Percentiles rank a stretch among this genome's conserved stretches.
Evolutionary conservation across 1,284 basidiomycete species (phyloP).

Genomic region (Malassezia globosa): DNA sequence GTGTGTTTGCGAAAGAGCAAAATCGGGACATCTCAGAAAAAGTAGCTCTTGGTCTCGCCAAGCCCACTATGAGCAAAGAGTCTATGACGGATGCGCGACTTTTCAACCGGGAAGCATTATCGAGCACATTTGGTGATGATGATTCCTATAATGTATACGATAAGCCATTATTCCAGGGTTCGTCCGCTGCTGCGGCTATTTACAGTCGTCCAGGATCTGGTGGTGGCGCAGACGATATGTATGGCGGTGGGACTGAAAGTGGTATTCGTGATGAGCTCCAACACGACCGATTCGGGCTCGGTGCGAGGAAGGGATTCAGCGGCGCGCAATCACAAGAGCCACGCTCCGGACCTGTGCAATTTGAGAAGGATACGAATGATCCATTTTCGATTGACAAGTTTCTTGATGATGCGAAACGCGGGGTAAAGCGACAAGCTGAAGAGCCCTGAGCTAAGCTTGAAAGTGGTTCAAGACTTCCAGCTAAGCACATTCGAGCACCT

Average conservation of each 20-base stretch:
- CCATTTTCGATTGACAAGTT: slow-evolving; percentile 98
- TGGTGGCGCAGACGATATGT: slow-evolving; percentile 35
- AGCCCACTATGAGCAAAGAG: slow-evolving; percentile 76
- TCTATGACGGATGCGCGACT: slow-evolving; percentile 90
- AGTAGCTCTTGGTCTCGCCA: slow-evolving; percentile 90
- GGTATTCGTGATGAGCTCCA: slow-evolving; percentile 77
- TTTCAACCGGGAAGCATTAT: slow-evolving; percentile 87
- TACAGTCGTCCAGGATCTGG: slow-evolving; percentile 71
- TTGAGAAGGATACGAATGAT: slow-evolving; percentile 90
- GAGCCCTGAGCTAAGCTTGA: too few relatives aligned
- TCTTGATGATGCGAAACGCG: slow-evolving; percentile 88
- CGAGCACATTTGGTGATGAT: slow-evolving; percentile 69
- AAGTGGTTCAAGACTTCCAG: too few relatives aligned
- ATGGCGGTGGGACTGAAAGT: slow-evolving; percentile 85
- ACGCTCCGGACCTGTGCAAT: slow-evolving; percentile 75
- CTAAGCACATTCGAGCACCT: too few relatives aligned
- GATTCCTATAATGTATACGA: slow-evolving; percentile 91
- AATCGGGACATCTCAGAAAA: slow-evolving; percentile 99
- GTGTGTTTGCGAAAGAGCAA: slow-evolving; percentile 70
- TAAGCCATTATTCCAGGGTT: slow-evolving; percentile 86
- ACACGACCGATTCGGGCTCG: slow-evolving; percentile 87
- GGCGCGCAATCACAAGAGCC: slow-evolving; percentile 67
- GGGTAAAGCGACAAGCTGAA: slow-evolving; percentile 56
- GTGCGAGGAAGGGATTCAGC: slow-evolving; percentile 69
- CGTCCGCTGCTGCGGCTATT: slow-evolving; percentile 87